Percentiles rank a stretch among this genome's conserved stretches.
These are phyloP conservation scores for Amanita rubescens DNA, from an alignment of 768 basidiomycete species.

Conservation along the genomic window DNA sequence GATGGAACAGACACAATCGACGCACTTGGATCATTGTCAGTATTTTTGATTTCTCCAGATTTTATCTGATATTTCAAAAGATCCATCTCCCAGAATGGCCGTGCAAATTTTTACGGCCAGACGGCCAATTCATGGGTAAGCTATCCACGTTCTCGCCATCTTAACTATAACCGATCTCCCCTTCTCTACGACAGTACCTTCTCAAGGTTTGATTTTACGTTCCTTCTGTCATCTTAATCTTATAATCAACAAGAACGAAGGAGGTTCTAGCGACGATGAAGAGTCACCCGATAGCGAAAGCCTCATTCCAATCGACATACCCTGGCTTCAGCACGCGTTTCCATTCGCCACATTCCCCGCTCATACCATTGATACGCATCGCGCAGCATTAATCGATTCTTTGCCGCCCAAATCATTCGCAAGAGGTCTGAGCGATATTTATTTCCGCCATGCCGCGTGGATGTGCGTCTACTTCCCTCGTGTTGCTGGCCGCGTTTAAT, in stretches of 20 bases:
- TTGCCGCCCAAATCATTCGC: constrained; percentile 38
- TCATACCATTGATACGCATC: constrained; percentile 36
- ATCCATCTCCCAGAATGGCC: constrained; percentile 54
- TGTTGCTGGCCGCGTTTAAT: background rate
- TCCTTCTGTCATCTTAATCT: constrained; percentile 2
- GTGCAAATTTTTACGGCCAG: constrained; percentile 57
- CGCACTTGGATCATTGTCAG: constrained; percentile 58
- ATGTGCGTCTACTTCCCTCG: constrained; percentile 38
- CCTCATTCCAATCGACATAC: constrained; percentile 41
- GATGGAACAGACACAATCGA: constrained; percentile 53
- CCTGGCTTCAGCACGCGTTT: constrained; percentile 56
- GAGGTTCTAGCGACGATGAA: constrained; percentile 48
- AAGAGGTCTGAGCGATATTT: constrained; percentile 37
- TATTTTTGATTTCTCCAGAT: constrained; percentile 9
- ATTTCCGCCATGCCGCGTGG: constrained; percentile 66
- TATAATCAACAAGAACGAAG: constrained; percentile 41
- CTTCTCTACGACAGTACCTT: constrained; percentile 40
- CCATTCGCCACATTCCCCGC: constrained; percentile 42
- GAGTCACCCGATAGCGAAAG: constrained; percentile 27
- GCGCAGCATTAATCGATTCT: constrained; percentile 34
- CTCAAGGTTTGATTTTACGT: constrained; percentile 41
- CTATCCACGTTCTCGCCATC: constrained; percentile 8
- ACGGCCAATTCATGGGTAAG: constrained; percentile 66
- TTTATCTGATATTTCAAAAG: constrained; percentile 22
- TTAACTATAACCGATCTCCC: constrained; percentile 12